Base-by-base conservation (phyloP, 495 filamentous ascomycete genomes). In the Apiosordaria backusii region DNA sequence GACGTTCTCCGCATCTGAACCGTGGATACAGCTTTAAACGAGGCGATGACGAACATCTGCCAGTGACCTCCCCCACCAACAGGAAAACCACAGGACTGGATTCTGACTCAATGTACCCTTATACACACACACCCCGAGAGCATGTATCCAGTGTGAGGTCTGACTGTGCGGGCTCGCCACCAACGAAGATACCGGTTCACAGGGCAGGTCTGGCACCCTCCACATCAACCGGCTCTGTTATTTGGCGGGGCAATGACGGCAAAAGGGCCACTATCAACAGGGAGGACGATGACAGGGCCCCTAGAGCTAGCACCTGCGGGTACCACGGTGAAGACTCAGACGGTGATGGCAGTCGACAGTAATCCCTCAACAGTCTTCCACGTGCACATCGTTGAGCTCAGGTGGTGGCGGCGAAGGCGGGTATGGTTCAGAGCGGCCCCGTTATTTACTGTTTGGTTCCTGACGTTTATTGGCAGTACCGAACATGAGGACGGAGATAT, bases 11-110 rank as follows among this genome's bases (percentile, higher is more conserved):
- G 19, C 50, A 21, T 53, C 50, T 55, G n/a, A 55, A 55, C 52
- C 52, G 52, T 55, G 52, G 52, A 21, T 55, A 55, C 52, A 21
- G n/a, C 22, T 55, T 55, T 13, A 55, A 55, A 55, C n/a, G 22
- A 23, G 52, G 52, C 22, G 52, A 55, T 23, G 52, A 55, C 52
- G 52, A 55, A 13, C 22, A 55, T 55, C 22, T 55, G 7, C 52
- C 52, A 23, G 52, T 55, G n/a, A 55, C 52, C 10, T 55, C 52
- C 22, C 22, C n/a, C 52, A 45, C 9, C 35, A 7, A 45, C 35
- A 45, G 35, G 9, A 45, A 45, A 13, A 15, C 10, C 35, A 23
- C 9, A 55, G 52, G n/a, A 6, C 22, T 18, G 19, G 52, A 23
- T 23, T 21, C 52, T 55, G 52, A 55, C 52, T 55, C 52, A 18